These are phyloP conservation scores for Cornus suecica DNA, from an alignment of 148 eudicot genomes.

Conservation along the genomic window DNA sequence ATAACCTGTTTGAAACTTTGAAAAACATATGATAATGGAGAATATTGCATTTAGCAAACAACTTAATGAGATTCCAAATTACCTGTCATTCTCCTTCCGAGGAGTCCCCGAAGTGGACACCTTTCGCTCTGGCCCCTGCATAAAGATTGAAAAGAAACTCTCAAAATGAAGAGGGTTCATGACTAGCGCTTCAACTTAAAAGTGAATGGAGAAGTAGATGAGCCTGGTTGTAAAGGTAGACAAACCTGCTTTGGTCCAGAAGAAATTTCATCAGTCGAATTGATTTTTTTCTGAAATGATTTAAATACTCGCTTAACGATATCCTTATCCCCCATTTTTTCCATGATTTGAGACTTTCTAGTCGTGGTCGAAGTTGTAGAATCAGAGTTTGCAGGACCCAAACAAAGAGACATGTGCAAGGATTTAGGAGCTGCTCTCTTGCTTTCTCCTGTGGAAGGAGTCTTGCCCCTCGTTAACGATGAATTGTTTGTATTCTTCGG, in stretches of 20 bases:
- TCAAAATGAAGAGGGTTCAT: not conserved
- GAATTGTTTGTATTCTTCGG: constrained; percentile 40
- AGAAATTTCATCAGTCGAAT: constrained; percentile 29
- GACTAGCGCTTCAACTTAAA: not conserved
- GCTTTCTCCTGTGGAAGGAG: constrained; percentile 34
- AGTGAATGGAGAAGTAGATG: not conserved
- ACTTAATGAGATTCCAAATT: constrained; percentile 20
- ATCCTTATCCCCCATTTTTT: constrained; percentile 96
- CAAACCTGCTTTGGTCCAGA: constrained; percentile 43
- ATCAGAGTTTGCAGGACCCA: constrained; percentile 43
- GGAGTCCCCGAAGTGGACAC: constrained; percentile 32
- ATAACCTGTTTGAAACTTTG: not conserved
- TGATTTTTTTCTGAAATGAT: constrained; percentile 54
- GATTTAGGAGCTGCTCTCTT: constrained; percentile 52
- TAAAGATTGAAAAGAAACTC: not conserved
- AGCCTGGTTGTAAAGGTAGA: not conserved
- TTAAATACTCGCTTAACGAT: constrained; percentile 88
- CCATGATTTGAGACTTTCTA: constrained; percentile 82
- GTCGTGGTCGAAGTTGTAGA: constrained; percentile 31
- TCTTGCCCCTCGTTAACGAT: constrained; percentile 40
- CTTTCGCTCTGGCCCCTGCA: constrained; percentile 52
- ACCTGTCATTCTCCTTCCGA: constrained; percentile 61
- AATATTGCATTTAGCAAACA: not conserved
- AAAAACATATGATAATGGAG: not conserved
- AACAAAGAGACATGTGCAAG: constrained; percentile 69